These are phyloP conservation scores for Aspergillus sp. DNA, from an alignment of 2,329 filamentous ascomycete species.

Conservation along the genomic window DNA sequence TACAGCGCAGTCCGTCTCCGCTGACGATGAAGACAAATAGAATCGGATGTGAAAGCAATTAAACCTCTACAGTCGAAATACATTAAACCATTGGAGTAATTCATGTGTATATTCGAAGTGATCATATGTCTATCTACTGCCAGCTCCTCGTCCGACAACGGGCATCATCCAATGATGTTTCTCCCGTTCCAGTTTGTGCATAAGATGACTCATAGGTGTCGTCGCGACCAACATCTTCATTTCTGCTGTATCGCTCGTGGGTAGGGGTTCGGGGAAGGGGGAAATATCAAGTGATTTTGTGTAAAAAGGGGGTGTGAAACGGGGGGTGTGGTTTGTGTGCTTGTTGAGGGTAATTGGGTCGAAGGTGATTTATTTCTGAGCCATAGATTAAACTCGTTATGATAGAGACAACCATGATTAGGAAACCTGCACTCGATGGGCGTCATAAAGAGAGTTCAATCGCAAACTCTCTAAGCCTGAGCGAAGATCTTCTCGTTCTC, in stretches of 20 bases:
- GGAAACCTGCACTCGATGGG: too few relatives aligned
- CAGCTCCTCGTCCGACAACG: conserved; percentile 14
- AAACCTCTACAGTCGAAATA: background rate
- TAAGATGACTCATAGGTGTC: conserved; percentile 16
- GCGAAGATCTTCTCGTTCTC: conserved; percentile 87
- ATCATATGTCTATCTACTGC: conserved; percentile 31
- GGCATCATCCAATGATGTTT: conserved; percentile 10
- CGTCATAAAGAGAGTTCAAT: background rate
- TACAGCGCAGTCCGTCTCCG: too few relatives aligned
- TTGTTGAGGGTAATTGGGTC: too few relatives aligned
- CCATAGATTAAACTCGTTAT: too few relatives aligned
- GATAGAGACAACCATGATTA: too few relatives aligned
- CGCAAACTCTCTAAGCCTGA: conserved; percentile 26
- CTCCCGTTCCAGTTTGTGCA: conserved; percentile 11
- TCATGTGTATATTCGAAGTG: conserved; percentile 28
- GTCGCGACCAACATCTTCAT: conserved; percentile 19
- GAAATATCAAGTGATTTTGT: conserved; percentile 5
- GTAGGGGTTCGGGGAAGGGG: conserved; percentile 10
- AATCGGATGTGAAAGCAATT: too few relatives aligned
- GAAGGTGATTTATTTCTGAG: too few relatives aligned
- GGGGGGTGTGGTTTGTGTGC: background rate
- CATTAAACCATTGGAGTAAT: conserved; percentile 3
- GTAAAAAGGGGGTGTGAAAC: conserved; percentile 7
- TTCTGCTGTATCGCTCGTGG: conserved; percentile 22
- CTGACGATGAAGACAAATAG: too few relatives aligned